Conservation (phyloP, 1,139 yeast genomes). For the Saccharomycopsis hybrid region DNA sequence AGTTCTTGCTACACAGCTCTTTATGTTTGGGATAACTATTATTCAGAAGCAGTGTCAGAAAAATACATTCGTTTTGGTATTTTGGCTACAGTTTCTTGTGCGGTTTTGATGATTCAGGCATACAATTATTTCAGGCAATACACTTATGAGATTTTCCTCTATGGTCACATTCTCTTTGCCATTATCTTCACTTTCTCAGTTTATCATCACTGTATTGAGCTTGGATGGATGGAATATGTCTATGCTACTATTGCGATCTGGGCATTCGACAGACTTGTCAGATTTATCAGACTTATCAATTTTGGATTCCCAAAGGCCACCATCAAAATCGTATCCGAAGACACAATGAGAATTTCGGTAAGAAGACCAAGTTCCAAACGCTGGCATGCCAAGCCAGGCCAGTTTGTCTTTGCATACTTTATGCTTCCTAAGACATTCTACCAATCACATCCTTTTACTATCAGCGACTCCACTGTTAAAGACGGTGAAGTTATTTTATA, state of each 20-base stretch:
- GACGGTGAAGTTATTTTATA: constrained; percentile 30
- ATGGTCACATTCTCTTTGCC: constrained; percentile 52
- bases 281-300: constrained; percentile 40
- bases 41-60: constrained; percentile 25
- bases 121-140: constrained; percentile 44
- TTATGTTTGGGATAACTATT: constrained; percentile 33
- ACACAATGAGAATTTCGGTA: constrained; percentile 31
- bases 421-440: constrained; percentile 29
- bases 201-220: background rate
- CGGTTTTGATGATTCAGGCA: constrained; percentile 39
- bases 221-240: constrained; percentile 29
- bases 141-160: constrained; percentile 59
- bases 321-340: constrained; percentile 38
- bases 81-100: constrained; percentile 37
- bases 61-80: constrained; percentile 45
- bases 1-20: constrained; percentile 41
- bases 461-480: constrained; percentile 24
- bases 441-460: constrained; percentile 56
- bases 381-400: constrained; percentile 33
- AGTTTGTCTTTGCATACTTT: constrained; percentile 36
- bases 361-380: constrained; percentile 24
- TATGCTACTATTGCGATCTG: constrained; percentile 55
- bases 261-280: constrained; percentile 50
- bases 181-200: constrained; percentile 32
- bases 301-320: constrained; percentile 40